Evolutionary conservation across 2,329 filamentous ascomycete species (phyloP).

Genomic region (Apiospora koreana): DNA sequence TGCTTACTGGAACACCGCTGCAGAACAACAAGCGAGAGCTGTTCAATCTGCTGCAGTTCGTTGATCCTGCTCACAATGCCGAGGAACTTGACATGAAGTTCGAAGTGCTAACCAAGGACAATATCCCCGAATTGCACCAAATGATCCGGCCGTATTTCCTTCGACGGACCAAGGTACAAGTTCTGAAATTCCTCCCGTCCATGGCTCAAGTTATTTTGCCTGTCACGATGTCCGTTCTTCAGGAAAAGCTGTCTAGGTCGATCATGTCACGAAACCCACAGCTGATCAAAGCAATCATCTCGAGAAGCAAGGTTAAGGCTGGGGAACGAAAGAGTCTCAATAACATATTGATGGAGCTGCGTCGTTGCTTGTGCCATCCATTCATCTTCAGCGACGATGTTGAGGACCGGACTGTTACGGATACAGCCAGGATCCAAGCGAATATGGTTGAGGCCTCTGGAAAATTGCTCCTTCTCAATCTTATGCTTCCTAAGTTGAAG

Average conservation of each 20-base stretch:
- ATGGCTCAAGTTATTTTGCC: conserved; percentile 95
- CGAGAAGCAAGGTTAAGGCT: conserved; percentile 64
- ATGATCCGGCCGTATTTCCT: conserved; percentile 75
- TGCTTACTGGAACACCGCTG: conserved; percentile 85
- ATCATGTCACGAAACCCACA: conserved; percentile 90
- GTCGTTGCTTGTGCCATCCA: conserved; percentile 93
- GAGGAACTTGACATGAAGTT: conserved; percentile 74
- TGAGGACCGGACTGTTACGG: conserved; percentile 71
- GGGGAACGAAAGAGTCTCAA: conserved; percentile 79
- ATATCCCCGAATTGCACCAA: conserved; percentile 77
- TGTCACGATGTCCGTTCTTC: conserved; percentile 90
- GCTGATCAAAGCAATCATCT: conserved; percentile 85
- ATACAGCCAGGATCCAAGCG: conserved; percentile 64
- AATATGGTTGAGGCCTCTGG: conserved; percentile 90
- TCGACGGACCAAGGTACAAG: conserved; percentile 82
- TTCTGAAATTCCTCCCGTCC: conserved; percentile 86
- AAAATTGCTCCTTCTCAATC: conserved; percentile 80
- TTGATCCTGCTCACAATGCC: conserved; percentile 73
- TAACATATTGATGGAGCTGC: conserved; percentile 93
- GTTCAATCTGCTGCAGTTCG: conserved; percentile 95
- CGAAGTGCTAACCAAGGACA: conserved; percentile 77
- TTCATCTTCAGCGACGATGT: conserved; percentile 92
- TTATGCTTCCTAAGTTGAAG: conserved; percentile 84
- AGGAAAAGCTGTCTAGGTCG: conserved; percentile 92
- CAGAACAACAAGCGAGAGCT: conserved; percentile 95